A percentile compares a stretch with the other conserved stretches of the same genome.
These are phyloP conservation scores for Cytospora paraplurivora DNA, from an alignment of 2,329 filamentous ascomycete genomes.

Conservation along the genomic window DNA sequence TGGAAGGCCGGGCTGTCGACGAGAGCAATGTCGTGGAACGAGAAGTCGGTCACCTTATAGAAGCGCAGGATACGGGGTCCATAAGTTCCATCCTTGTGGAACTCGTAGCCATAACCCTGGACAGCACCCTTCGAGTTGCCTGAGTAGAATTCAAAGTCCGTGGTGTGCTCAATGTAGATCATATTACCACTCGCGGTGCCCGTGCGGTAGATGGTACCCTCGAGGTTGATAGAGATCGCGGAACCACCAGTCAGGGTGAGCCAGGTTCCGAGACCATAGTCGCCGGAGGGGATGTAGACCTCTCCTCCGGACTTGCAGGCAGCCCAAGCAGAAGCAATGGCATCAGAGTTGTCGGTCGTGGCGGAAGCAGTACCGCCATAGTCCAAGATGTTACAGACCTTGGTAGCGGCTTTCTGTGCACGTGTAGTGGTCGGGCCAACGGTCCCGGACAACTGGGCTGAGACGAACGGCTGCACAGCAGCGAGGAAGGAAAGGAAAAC, in stretches of 20 bases:
- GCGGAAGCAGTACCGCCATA: conserved; percentile 53
- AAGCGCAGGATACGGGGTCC: conserved; percentile 28
- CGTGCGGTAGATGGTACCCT: conserved; percentile 40
- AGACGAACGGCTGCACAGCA: conserved; percentile 15
- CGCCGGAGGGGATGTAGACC: conserved; percentile 50
- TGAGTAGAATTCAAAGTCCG: conserved; percentile 53
- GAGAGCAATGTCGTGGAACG: conserved; percentile 50
- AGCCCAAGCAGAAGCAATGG: conserved; percentile 34
- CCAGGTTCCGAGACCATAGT: conserved; percentile 51
- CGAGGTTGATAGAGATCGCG: conserved; percentile 51
- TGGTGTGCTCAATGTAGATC: conserved; percentile 33
- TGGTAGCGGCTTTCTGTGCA: conserved; percentile 35
- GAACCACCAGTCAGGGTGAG: conserved; percentile 47
- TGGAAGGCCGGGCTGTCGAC: conserved; percentile 54
- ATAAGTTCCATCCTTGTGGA: conserved; percentile 39
- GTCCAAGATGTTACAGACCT: conserved; percentile 50
- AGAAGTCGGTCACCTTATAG: conserved; percentile 46
- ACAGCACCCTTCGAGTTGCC: conserved; percentile 47
- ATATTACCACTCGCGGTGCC: conserved; percentile 35
- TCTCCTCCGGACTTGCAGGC: conserved; percentile 52
- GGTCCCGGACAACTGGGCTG: conserved; percentile 33
- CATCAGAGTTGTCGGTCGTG: conserved; percentile 44
- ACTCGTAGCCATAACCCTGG: conserved; percentile 51
- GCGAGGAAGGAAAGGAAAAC: conserved; percentile 5
- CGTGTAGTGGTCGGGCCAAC: conserved; percentile 36